Evolutionary conservation across 192 early-diverging fungal species (phyloP), one percentile per base, ranked within the genome.

Genomic region (Chytriomyces hyalinus): DNA sequence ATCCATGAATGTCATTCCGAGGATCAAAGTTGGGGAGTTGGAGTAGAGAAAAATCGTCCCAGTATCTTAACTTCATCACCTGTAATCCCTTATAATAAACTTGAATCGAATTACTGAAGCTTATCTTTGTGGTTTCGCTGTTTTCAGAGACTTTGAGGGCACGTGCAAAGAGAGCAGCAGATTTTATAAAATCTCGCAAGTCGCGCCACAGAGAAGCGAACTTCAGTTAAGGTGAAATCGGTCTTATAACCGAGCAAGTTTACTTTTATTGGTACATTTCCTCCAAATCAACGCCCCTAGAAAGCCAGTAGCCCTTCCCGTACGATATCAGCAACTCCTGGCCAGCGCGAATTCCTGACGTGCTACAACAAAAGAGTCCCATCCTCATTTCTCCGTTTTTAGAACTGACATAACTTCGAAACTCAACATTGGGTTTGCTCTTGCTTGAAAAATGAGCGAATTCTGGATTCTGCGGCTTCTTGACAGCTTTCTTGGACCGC

Each of bases 1-100:
- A 89, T 86, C 92, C 50, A 99, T 98, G 97, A 98, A 98, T 76
- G 92, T 97, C 76, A 88, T 93, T 61, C 94, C 95, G 7, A 80
- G 90, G 9, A 84, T 93, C n/a, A 81, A 89, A n/a, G 87, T 93
- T 62, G 85, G 85, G 65, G 86, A 89, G 65, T 83, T 84, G 71
- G 81, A 84, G 77, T 85, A 83, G 80, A 80, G 36, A 36, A 36
- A 36, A 36, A 36, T 36, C 1, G 36, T 36, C 36, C 0, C 3
- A 36, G 36, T 36, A 36, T 36, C 36, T 36, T 36, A 1, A 36
- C 36, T 36, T 36, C 36, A 36, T 36, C 36, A 36, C 36, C 36
- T 36, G 36, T 36, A 36, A 36, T 36, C 36, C 36, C 36, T 36
- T 36, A 36, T 36, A 36, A 36, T 36, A 36, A 36, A 36, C 36